These are phyloP conservation scores for Metschnikowia peoriensis DNA, from an alignment of 805 yeast species.

Conservation along the genomic window DNA sequence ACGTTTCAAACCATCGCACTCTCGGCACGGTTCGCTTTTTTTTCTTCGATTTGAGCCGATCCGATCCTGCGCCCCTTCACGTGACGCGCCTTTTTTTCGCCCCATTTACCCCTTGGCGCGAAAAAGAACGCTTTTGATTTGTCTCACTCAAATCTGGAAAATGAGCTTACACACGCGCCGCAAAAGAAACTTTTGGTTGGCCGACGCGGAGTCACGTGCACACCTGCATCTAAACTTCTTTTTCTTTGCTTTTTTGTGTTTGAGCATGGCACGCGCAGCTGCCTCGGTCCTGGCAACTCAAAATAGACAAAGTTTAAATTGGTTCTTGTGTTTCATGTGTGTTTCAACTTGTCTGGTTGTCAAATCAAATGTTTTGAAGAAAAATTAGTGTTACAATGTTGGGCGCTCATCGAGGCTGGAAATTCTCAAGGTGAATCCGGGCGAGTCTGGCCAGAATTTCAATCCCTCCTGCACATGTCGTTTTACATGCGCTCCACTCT, in stretches of 20 bases:
- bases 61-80: conserved; percentile 8
- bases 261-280: conserved; percentile 8
- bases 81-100: conserved; percentile 3
- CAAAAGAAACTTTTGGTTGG: conserved; percentile 4
- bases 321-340: background rate
- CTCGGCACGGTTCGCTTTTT: background rate
- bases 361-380: no score
- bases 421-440: background rate
- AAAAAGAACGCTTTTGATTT: background rate
- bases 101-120: background rate
- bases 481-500: background rate
- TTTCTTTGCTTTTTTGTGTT: conserved; percentile 1
- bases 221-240: background rate
- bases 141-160: conserved; percentile 2
- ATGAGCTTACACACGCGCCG: conserved; percentile 4
- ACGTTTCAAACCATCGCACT: background rate
- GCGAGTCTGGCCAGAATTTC: background rate
- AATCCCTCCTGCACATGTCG: background rate
- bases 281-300: background rate
- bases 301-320: background rate
- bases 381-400: no score
- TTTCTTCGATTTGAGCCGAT: background rate
- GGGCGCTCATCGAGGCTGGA: no score
- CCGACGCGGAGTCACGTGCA: conserved; percentile 7
- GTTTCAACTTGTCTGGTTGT: background rate